A percentile compares a stretch with the other conserved stretches of the same genome.
Evolutionary conservation across 768 basidiomycete genomes (phyloP).

Genomic region (Tylopilus intermedius): DNA sequence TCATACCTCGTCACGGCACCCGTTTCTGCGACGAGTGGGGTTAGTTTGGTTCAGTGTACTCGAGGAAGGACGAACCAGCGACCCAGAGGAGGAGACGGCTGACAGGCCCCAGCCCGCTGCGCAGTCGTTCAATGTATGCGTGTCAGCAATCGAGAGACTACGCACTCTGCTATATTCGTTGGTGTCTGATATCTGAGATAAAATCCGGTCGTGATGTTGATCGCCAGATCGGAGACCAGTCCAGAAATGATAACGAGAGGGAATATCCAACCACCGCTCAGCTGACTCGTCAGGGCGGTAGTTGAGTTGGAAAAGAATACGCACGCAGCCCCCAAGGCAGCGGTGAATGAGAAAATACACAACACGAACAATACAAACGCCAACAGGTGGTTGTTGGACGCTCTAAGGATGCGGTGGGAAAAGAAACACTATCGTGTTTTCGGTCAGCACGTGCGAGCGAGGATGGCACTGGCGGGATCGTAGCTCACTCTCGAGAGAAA

Average conservation of each 20-base stretch:
- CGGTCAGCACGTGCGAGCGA: not conserved
- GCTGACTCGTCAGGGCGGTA: slow-evolving; percentile 5
- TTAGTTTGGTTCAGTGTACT: not conserved
- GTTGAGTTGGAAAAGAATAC: slow-evolving; percentile 13
- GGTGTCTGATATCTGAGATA: slow-evolving; percentile 7
- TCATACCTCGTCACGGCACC: slow-evolving; percentile 11
- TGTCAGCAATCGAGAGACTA: not conserved
- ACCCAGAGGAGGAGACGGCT: slow-evolving; percentile 1
- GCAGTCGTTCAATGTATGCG: not conserved
- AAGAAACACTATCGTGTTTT: slow-evolving; percentile 17
- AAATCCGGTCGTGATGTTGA: slow-evolving; percentile 5
- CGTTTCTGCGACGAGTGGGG: slow-evolving; percentile 14
- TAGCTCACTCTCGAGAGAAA: slow-evolving; percentile 17
- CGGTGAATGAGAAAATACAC: slow-evolving; percentile 21
- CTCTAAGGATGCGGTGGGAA: slow-evolving; percentile 12
- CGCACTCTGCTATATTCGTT: slow-evolving; percentile 9
- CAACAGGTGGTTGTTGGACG: slow-evolving; percentile 14
- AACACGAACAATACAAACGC: slow-evolving; percentile 9
- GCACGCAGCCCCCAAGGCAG: slow-evolving; percentile 17
- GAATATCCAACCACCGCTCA: slow-evolving; percentile 15
- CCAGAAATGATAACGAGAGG: slow-evolving; percentile 16
- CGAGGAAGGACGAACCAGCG: slow-evolving; percentile 11
- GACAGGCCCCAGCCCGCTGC: slow-evolving; percentile 5
- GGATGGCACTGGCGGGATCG: not conserved
- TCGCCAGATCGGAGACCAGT: slow-evolving; percentile 16